A percentile compares a stretch with the other conserved stretches of the same genome.
Evolutionary conservation across 805 yeast genomes (phyloP).

Genomic region (Scheffersomyces lignosus): DNA sequence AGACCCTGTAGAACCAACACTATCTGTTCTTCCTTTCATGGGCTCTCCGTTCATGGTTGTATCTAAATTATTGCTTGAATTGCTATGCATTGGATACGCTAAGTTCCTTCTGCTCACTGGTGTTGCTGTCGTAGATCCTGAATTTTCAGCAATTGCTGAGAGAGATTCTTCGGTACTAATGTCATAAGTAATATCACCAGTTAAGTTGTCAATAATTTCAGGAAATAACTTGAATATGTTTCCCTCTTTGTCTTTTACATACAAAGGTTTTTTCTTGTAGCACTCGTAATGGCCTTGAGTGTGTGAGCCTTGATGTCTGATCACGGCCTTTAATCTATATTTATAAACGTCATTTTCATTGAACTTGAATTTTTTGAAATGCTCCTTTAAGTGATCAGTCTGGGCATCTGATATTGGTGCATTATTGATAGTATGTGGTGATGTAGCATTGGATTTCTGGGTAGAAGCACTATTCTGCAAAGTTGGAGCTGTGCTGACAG

Average conservation of each 20-base stretch:
- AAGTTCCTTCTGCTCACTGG: no score
- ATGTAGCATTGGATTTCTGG: slow-evolving; percentile 5
- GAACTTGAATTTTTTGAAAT: slow-evolving; percentile 38
- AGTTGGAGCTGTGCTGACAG: slow-evolving; percentile 7
- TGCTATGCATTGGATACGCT: no score
- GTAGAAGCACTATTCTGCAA: slow-evolving; percentile 9
- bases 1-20: not conserved
- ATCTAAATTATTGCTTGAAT: not conserved
- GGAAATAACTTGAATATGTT: slow-evolving; percentile 41
- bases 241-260: slow-evolving; percentile 46
- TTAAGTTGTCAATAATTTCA: slow-evolving; percentile 32
- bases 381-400: slow-evolving; percentile 32
- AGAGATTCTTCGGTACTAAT: slow-evolving; percentile 1
- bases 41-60: no score
- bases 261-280: slow-evolving; percentile 71
- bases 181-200: slow-evolving; percentile 11
- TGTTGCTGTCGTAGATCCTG: not conserved
- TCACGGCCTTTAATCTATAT: slow-evolving; percentile 67
- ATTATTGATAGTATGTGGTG: slow-evolving; percentile 33
- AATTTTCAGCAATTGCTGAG: not conserved
- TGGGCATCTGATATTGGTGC: slow-evolving; percentile 42
- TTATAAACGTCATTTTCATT: slow-evolving; percentile 42
- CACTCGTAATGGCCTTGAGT: slow-evolving; percentile 90
- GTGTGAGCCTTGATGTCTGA: slow-evolving; percentile 88
- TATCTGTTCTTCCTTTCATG: not conserved